These are phyloP conservation scores for Hyparrhenia diplandra DNA, from an alignment of 176 grass and related monocot genomes.

Conservation along the genomic window DNA sequence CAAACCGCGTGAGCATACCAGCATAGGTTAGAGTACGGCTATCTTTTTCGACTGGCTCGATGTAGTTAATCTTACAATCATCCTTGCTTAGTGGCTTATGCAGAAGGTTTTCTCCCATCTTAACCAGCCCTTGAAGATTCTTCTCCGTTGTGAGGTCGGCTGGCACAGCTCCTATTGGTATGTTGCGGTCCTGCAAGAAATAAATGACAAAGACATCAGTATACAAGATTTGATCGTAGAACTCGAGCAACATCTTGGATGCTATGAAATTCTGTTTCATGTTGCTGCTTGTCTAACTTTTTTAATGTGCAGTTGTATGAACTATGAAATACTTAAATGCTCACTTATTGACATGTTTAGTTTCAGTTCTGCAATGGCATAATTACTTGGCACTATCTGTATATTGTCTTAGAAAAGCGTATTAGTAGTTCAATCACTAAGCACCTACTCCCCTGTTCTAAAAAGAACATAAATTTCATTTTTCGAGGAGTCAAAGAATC, in stretches of 20 bases:
- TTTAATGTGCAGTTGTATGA: too few relatives aligned
- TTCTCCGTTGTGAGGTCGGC: slow-evolving; percentile 36
- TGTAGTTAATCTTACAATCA: background rate
- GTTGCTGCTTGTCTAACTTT: too few relatives aligned
- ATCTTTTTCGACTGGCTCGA: background rate
- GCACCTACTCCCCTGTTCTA: too few relatives aligned
- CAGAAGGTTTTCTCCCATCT: slow-evolving; percentile 26
- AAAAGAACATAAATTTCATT: too few relatives aligned
- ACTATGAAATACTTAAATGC: too few relatives aligned
- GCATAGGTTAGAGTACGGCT: slow-evolving; percentile 15
- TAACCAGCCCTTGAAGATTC: slow-evolving; percentile 29
- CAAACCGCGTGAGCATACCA: slow-evolving; percentile 19
- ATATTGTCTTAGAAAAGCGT: too few relatives aligned
- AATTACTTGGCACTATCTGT: too few relatives aligned
- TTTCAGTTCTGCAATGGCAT: too few relatives aligned
- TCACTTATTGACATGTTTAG: too few relatives aligned
- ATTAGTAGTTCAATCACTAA: too few relatives aligned
- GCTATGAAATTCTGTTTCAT: too few relatives aligned
- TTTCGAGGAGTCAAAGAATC: too few relatives aligned
- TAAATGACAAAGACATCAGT: background rate
- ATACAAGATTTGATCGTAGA: background rate
- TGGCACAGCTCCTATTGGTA: slow-evolving; percentile 6
- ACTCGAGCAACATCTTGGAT: background rate
- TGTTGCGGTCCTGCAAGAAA: slow-evolving; percentile 14
- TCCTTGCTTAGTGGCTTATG: slow-evolving; percentile 11